Base-by-base conservation (phyloP, 2,329 filamentous ascomycete genomes). In the Dactylellina drechsleri region DNA sequence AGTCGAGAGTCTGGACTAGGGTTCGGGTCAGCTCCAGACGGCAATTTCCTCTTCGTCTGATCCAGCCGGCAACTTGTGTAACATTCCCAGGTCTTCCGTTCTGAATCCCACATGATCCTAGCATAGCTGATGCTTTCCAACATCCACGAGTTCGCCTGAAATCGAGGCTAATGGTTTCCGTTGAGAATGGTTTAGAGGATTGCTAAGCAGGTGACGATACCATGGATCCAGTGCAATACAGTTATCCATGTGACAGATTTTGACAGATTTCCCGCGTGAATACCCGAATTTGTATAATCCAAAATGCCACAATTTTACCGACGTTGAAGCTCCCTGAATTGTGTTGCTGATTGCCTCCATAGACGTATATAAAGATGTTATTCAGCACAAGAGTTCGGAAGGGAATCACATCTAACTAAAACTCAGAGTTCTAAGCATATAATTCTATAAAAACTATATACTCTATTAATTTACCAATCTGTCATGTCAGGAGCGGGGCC, bases 161-260 rank as follows among this genome's bases (percentile, higher is more conserved):
- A 23, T 23, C 23, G 23, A 23, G 23, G 53, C 53, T 56, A n/a
- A 20, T 40, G 26, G 5, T 56, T 56, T 56, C 53, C 13, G 26
- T 56, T 36, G 53, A 56, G 26, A 20, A 13, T 52, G 23, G 20
- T 2, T 56, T 15, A 23, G 23, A 56, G n/a, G 23, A 56, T 56
- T 31, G 53, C 23, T 26, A 36, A 56, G 18, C 53, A 56, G 53
- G 23, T 56, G 53, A 56, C 31, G 31, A 56, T 56, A 56, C 23
- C 53, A 36, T 36, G 53, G 23, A 13, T 47, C 43, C 4, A 47
- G 5, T 47, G 2, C 4, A 56, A 23, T 26, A 7, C 20, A 13
- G 20, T 31, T 56, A 5, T 16, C 20, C 53, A 56, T 36, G 53
- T 36, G 23, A 12, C 23, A 56, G 26, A 56, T 56, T 16, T 10